Evolutionary conservation across 1,284 basidiomycete species (phyloP), one percentile per base, ranked within the genome.

Genomic region (Austroboletus novae-zelandiae): DNA sequence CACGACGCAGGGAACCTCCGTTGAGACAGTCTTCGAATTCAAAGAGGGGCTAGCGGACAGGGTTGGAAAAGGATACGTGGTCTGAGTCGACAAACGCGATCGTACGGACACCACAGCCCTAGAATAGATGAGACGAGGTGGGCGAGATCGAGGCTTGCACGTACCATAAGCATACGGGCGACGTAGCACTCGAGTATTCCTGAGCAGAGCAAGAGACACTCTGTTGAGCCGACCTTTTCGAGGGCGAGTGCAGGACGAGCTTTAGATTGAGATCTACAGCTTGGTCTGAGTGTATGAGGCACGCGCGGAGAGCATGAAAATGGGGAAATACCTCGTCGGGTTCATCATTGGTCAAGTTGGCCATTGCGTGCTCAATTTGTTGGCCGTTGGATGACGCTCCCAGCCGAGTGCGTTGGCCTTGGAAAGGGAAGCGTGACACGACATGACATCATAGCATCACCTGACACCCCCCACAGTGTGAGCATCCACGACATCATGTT

Each of bases 111-210:
- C 96, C 96, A 96, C 96, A 99, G 2, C 86, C 94, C 92, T 95
- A 39, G 7, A 14, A 15, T 5, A 1, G 48, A 20, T 45, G 29
- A 45, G 40, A 18, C 20, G 11, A 0, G 30, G 17, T 23, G 13
- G 27, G 17, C 23, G 23, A 40, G 9, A 8, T 18, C 17, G 6
- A 40, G 13, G 5, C 65, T 75, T 31, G n/a, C 11, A 25, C 47
- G 5, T 43, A 94, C 93, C 85, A 98, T 91, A 13, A 98, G 74
- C 3, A 86, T 85, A 17, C 94, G 75, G 0, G 95, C 86, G 15
- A 98, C 95, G 63, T 98, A 98, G 68, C 97, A 99, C 0, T 96
- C 97, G 13, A 99, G 76, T 0, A 96, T 99, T 0, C 97, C 96
- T 0, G 96, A 94, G 5, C 96, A 97, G 0, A 99, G 82, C 2